Conservation (phyloP, 1,284 basidiomycete genomes). For the Leccinum fallax region DNA sequence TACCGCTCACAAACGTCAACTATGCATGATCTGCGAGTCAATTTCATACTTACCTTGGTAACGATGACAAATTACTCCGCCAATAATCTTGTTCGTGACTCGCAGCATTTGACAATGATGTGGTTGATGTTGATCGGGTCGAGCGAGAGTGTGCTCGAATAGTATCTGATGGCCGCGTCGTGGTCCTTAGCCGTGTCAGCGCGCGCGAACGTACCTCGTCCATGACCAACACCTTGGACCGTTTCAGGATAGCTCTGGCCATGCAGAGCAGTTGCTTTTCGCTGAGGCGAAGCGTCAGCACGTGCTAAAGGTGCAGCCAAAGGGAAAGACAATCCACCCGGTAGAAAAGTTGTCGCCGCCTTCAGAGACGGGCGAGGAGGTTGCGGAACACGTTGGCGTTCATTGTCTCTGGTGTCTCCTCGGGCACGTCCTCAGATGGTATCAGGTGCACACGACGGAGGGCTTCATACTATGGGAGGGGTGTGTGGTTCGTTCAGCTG, state of each 20-base stretch:
- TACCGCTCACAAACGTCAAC: too few species aligned
- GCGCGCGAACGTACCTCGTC: conserved; percentile 44
- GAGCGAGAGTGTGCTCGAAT: too few species aligned
- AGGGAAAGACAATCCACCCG: conserved; percentile 51
- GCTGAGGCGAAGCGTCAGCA: conserved; percentile 18
- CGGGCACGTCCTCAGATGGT: conserved; percentile 53
- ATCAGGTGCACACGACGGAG: conserved; percentile 88
- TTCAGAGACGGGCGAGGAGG: conserved; percentile 79
- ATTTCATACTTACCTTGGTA: too few species aligned
- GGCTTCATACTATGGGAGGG: conserved; percentile 69
- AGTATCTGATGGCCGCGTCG: too few species aligned
- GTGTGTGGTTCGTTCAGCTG: conserved; percentile 2
- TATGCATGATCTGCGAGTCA: too few species aligned
- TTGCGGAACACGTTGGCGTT: conserved; percentile 88
- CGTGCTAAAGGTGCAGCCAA: too few species aligned
- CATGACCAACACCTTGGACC: conserved; percentile 61
- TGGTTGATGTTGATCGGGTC: too few species aligned
- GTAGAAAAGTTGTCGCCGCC: conserved; percentile 94
- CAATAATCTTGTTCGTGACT: too few species aligned
- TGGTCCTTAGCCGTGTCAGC: too few species aligned
- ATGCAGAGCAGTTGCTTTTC: conserved; percentile 70
- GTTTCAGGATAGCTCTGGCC: conserved; percentile 63
- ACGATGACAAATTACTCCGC: too few species aligned
- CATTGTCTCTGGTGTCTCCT: conserved; percentile 48
- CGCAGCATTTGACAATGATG: too few species aligned